Evolutionary conservation across 495 filamentous ascomycete species (phyloP).

Genomic region (Neurospora sublineolata): DNA sequence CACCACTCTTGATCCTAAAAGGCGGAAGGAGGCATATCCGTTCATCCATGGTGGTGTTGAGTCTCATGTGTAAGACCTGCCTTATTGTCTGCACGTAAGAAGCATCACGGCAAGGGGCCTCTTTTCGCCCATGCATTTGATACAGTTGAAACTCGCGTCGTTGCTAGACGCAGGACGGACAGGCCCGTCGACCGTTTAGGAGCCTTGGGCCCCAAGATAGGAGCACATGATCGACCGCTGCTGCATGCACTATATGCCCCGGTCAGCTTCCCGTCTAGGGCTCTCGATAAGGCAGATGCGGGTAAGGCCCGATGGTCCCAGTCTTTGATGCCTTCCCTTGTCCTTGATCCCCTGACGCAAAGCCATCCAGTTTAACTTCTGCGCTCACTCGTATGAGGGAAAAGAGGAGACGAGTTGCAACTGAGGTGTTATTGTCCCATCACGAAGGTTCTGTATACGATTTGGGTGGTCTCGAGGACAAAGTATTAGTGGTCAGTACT

Average conservation of each 20-base stretch:
- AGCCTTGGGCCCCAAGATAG: neutral
- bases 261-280: neutral
- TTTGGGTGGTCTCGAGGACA: neutral
- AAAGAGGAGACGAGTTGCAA: neutral
- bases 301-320: neutral
- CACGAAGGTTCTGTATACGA: neutral
- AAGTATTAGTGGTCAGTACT: neutral
- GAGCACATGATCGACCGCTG: constrained; percentile 21
- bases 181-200: neutral
- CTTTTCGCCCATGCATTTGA: neutral
- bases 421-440: neutral
- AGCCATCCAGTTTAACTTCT: neutral
- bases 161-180: neutral
- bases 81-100: neutral
- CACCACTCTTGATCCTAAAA: neutral
- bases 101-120: neutral
- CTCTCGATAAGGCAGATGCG: neutral
- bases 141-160: neutral
- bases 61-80: neutral
- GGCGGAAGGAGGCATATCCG: neutral
- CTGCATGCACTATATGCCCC: constrained; percentile 12
- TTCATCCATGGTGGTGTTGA: neutral
- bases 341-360: neutral
- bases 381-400: neutral
- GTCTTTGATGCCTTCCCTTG: neutral